These are phyloP conservation scores for Phaeotremella skinneri DNA, from an alignment of 768 basidiomycete species.

Conservation along the genomic window DNA sequence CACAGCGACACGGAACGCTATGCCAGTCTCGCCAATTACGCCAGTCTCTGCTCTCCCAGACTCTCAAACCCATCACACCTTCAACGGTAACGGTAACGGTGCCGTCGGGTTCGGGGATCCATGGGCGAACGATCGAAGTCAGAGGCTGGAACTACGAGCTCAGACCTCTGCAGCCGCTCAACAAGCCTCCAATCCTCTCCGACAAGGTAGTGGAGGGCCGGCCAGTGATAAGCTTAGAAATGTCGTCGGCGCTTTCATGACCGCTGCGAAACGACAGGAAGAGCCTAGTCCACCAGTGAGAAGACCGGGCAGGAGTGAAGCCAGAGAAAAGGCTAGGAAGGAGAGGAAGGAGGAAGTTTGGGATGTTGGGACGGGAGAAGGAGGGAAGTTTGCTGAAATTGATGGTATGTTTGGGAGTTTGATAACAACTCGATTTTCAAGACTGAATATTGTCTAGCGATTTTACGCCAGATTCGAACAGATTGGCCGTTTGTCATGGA, in stretches of 20 bases:
- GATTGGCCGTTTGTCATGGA: slow-evolving; percentile 78
- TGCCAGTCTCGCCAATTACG: slow-evolving; percentile 27
- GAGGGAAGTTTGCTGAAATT: slow-evolving; percentile 68
- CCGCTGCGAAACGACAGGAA: slow-evolving; percentile 20
- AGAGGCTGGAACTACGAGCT: slow-evolving; percentile 36
- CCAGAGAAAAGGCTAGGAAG: slow-evolving; percentile 15
- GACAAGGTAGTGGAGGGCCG: slow-evolving; percentile 15
- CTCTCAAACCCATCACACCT: slow-evolving; percentile 4
- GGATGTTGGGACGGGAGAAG: slow-evolving; percentile 28
- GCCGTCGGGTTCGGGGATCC: slow-evolving; percentile 36
- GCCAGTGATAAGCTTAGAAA: slow-evolving; percentile 39
- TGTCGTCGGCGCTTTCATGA: slow-evolving; percentile 47
- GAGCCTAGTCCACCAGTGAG: slow-evolving; percentile 10
- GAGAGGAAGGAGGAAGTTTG: slow-evolving; percentile 20
- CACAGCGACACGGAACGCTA: slow-evolving; percentile 8
- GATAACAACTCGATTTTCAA: not conserved
- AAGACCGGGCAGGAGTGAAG: slow-evolving; percentile 26
- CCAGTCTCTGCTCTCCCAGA: slow-evolving; percentile 12
- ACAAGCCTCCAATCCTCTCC: slow-evolving; percentile 21
- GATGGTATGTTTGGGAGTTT: slow-evolving; percentile 61
- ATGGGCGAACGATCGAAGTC: slow-evolving; percentile 41
- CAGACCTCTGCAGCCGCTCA: slow-evolving; percentile 29
- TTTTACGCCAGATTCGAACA: slow-evolving; percentile 79
- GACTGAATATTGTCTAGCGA: slow-evolving; percentile 56
- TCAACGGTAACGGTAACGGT: not conserved